Conservation (phyloP, 176 grass and related monocot species). For the Triticum timopheevii region DNA sequence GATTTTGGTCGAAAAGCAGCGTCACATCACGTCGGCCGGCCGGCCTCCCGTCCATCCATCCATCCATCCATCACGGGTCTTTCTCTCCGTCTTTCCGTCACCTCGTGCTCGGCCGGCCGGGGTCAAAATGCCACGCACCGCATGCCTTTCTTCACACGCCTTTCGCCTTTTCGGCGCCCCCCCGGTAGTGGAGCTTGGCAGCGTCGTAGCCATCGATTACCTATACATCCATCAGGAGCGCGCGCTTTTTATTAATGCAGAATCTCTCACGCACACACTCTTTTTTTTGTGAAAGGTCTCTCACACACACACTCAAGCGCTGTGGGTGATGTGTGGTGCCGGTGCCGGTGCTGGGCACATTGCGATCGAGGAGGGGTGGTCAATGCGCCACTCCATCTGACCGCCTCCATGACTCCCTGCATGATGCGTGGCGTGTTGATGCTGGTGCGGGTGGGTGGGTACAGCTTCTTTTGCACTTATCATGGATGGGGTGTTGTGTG, state of each 20-base stretch:
- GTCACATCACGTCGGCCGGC: background rate
- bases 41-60: background rate
- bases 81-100: background rate
- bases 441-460: background rate
- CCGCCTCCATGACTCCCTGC: too few species aligned
- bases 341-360: too few species aligned
- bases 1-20: conserved; percentile 24
- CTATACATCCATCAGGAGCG: background rate
- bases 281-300: too few species aligned
- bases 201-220: conserved; percentile 23
- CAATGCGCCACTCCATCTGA: too few species aligned
- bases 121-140: conserved; percentile 8
- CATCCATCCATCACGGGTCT: background rate
- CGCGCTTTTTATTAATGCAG: too few species aligned
- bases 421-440: background rate
- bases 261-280: too few species aligned
- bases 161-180: background rate
- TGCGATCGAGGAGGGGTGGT: too few species aligned
- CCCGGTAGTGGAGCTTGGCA: background rate
- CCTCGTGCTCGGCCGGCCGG: background rate
- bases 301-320: too few species aligned
- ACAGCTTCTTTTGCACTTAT: background rate
- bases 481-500: too few species aligned
- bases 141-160: background rate
- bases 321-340: too few species aligned